phyloP scores from a whole-genome alignment of 176 grass and related monocot genomes.

The Aegilops speltoides region DNA sequence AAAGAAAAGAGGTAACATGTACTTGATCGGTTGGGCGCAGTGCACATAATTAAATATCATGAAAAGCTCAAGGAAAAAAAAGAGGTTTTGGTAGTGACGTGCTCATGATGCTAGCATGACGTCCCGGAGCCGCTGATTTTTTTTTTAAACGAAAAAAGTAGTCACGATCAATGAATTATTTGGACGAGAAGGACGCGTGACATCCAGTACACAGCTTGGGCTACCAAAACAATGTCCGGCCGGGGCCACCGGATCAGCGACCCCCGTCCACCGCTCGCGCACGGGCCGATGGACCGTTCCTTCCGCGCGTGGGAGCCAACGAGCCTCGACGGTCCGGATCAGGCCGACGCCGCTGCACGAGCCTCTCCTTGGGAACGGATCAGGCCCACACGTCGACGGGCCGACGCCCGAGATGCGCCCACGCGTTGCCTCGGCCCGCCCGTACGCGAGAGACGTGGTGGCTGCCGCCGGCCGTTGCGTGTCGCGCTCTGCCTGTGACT shows the following conservation, averaged over 20 bases:
- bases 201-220: background rate
- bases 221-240: background rate
- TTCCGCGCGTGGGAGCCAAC: background rate
- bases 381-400: background rate
- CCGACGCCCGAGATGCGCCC: background rate
- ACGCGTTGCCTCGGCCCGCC: background rate
- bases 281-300: slow-evolving; percentile 13
- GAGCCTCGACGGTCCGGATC: slow-evolving; percentile 1
- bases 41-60: background rate
- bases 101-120: slow-evolving; percentile 34
- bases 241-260: background rate
- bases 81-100: background rate
- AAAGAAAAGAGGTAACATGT: too few relatives aligned
- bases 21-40: background rate
- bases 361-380: background rate
- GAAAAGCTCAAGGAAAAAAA: background rate
- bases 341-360: background rate
- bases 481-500: slow-evolving; percentile 13
- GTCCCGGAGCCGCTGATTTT: background rate
- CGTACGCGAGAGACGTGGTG: background rate
- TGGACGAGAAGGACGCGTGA: slow-evolving; percentile 33
- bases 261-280: slow-evolving; percentile 4
- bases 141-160: background rate
- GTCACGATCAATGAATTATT: slow-evolving; percentile 25
- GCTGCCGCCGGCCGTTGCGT: slow-evolving; percentile 21